phyloP scores from a whole-genome alignment of 805 yeast genomes.

The Nakazawaea laoshanensis region DNA sequence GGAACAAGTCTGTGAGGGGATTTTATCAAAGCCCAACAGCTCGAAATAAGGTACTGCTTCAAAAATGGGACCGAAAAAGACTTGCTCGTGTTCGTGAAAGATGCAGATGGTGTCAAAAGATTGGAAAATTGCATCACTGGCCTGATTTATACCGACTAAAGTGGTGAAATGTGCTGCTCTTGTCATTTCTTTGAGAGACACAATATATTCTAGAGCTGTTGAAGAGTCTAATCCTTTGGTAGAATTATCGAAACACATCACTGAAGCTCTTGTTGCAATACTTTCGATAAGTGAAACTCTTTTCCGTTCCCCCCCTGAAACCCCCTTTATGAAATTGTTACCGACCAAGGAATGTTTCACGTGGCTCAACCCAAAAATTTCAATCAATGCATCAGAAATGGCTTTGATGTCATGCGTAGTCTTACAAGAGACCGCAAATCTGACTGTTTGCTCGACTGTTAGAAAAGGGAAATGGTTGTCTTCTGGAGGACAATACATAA shows the following conservation, averaged over 20 bases:
- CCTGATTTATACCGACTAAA: slow-evolving; percentile 53
- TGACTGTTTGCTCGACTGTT: slow-evolving; percentile 46
- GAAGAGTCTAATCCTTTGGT: slow-evolving; percentile 61
- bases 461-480: slow-evolving; percentile 51
- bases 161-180: slow-evolving; percentile 41
- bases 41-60: slow-evolving; percentile 39
- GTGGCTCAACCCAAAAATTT: slow-evolving; percentile 51
- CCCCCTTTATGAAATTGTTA: slow-evolving; percentile 45
- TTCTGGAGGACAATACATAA: slow-evolving; percentile 47
- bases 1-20: slow-evolving; percentile 39
- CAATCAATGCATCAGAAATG: slow-evolving; percentile 36
- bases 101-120: slow-evolving; percentile 45
- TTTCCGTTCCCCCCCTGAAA: slow-evolving; percentile 51
- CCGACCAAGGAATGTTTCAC: slow-evolving; percentile 38
- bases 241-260: slow-evolving; percentile 53
- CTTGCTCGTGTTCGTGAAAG: slow-evolving; percentile 48
- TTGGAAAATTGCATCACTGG: slow-evolving; percentile 47
- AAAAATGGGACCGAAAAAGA: slow-evolving; percentile 39
- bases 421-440: slow-evolving; percentile 46
- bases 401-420: slow-evolving; percentile 42
- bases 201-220: slow-evolving; percentile 48
- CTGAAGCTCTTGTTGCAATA: slow-evolving; percentile 29
- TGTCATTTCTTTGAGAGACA: slow-evolving; percentile 45
- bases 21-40: slow-evolving; percentile 51
- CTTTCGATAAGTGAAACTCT: slow-evolving; percentile 48